These are phyloP conservation scores for Amphirosellinia nigrospora DNA, from an alignment of 495 filamentous ascomycete genomes.

Conservation along the genomic window DNA sequence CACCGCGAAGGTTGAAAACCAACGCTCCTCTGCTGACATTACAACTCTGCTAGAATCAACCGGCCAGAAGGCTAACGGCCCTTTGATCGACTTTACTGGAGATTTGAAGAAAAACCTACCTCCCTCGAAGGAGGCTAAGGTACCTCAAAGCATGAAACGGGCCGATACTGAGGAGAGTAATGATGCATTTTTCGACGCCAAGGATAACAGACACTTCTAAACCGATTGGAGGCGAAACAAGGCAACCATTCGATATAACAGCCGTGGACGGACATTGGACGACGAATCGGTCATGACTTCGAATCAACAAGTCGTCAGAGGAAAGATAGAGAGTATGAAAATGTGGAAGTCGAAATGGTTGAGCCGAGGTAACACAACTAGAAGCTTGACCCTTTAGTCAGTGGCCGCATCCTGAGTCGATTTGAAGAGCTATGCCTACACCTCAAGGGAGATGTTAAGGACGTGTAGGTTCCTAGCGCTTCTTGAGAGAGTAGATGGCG, in stretches of 20 bases:
- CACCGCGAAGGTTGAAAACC: conserved; percentile 34
- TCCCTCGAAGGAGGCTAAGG: conserved; percentile 37
- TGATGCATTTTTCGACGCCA: conserved; percentile 38
- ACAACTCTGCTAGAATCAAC: conserved; percentile 49
- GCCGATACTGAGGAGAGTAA: conserved; percentile 33
- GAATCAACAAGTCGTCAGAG: neutral
- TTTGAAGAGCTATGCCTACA: neutral
- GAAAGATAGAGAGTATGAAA: neutral
- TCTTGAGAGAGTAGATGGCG: neutral
- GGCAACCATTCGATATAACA: neutral
- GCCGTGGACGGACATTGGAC: neutral
- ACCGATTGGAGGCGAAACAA: too few relatives aligned
- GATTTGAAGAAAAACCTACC: conserved; percentile 56
- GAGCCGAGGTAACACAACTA: neutral
- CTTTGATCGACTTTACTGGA: conserved; percentile 57
- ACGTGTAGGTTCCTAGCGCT: neutral
- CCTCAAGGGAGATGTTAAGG: neutral
- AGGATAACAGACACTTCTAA: conserved; percentile 13
- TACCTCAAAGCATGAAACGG: conserved; percentile 22
- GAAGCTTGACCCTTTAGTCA: neutral
- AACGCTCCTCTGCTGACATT: conserved; percentile 44
- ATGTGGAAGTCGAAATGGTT: neutral
- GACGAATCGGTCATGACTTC: too few relatives aligned
- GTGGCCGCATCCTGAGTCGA: neutral
- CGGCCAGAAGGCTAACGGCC: conserved; percentile 42